phyloP scores from a whole-genome alignment of 106 monocot species.

The Phalaenopsis aphrodite region DNA sequence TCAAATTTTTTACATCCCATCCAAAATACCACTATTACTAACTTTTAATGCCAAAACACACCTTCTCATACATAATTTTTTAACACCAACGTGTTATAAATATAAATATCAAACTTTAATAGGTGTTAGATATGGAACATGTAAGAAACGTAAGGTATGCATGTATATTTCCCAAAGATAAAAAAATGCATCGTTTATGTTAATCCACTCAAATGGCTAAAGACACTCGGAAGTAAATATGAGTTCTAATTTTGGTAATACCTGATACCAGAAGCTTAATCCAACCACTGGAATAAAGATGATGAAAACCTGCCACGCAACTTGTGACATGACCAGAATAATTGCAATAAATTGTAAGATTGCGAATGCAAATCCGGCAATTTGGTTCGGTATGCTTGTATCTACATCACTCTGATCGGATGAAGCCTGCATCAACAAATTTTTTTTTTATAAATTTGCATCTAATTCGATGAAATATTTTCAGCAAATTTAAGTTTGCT shows the following conservation, averaged over 20 bases:
- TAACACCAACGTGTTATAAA: no score
- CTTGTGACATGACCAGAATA: constrained; percentile 81
- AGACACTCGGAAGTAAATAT: neutral
- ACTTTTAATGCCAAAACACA: no score
- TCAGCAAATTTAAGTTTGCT: neutral
- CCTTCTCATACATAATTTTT: no score
- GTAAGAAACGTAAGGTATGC: no score
- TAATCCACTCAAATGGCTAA: neutral
- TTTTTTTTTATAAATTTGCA: neutral
- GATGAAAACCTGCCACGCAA: constrained; percentile 86
- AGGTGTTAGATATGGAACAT: no score
- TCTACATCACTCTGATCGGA: constrained; percentile 75
- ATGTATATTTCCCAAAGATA: no score
- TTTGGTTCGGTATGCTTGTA: constrained; percentile 31
- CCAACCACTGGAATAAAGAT: constrained; percentile 71
- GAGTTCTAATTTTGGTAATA: constrained; percentile 11
- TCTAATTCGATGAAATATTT: neutral
- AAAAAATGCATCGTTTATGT: neutral
- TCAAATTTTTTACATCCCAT: no score
- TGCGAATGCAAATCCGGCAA: constrained; percentile 59
- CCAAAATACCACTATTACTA: no score
- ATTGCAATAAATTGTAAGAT: constrained; percentile 70
- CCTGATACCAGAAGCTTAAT: constrained; percentile 81
- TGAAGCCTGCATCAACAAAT: constrained; percentile 41
- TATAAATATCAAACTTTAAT: no score